Conservation (phyloP, 1,139 yeast genomes). For the Yamadazyma spencermartinsiae region DNA sequence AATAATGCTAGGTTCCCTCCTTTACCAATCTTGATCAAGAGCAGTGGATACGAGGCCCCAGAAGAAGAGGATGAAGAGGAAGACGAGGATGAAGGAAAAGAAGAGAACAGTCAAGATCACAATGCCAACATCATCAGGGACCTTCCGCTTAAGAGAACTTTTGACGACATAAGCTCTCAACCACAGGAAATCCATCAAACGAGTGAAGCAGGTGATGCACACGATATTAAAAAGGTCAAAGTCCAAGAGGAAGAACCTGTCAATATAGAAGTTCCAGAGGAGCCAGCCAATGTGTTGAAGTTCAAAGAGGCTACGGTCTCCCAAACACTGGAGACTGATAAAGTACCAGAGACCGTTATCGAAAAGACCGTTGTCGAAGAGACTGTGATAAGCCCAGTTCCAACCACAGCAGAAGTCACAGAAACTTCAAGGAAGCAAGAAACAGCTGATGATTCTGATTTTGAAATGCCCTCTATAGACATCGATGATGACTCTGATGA, state of each 20-base stretch:
- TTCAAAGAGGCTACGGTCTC: conserved; percentile 11
- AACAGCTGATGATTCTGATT: conserved; percentile 43
- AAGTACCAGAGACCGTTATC: too few relatives aligned
- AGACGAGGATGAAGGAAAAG: conserved; percentile 13
- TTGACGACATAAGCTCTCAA: conserved; percentile 7
- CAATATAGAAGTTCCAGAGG: conserved; percentile 1
- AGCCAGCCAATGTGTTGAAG: conserved; percentile 8
- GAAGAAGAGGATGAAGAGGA: conserved; percentile 15
- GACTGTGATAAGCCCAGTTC: neutral
- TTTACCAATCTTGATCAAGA: conserved; percentile 38
- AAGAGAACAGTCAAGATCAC: conserved; percentile 18
- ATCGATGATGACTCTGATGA: conserved; percentile 36
- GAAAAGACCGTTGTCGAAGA: too few relatives aligned
- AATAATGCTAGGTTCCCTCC: conserved; percentile 82
- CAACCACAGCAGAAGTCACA: neutral
- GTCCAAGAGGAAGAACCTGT: conserved; percentile 14
- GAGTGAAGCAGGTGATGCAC: neutral
- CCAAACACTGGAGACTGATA: too few relatives aligned
- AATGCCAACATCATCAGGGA: conserved; percentile 4
- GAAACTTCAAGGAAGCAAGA: neutral
- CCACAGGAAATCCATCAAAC: too few relatives aligned
- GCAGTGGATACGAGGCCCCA: conserved; percentile 14
- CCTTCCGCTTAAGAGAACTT: conserved; percentile 20
- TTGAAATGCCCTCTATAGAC: conserved; percentile 60
- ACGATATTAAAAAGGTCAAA: conserved; percentile 6